Percentiles rank a stretch among this genome's conserved stretches.
phyloP scores from a whole-genome alignment of 2,329 filamentous ascomycete genomes.

The Grosmannia huntii region DNA sequence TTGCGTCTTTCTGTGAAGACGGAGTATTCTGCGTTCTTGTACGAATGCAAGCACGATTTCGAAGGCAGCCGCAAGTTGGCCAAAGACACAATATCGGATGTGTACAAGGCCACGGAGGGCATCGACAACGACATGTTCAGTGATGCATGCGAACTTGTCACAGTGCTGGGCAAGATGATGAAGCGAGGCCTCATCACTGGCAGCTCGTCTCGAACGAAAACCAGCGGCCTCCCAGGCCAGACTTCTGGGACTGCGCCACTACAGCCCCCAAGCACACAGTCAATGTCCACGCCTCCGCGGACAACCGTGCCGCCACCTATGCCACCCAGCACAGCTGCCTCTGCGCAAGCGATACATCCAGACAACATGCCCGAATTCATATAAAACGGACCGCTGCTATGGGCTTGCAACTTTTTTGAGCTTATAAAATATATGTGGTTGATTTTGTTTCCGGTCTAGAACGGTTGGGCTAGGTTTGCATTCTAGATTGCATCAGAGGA shows the following conservation, averaged over 20 bases:
- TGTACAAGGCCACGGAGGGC: conserved; percentile 80
- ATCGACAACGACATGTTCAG: conserved; percentile 94
- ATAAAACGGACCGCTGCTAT: background rate
- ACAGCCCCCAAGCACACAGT: background rate
- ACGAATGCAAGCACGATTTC: conserved; percentile 79
- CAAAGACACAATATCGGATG: conserved; percentile 72
- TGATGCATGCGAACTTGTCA: conserved; percentile 80
- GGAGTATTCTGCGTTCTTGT: conserved; percentile 85
- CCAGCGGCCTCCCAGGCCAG: background rate
- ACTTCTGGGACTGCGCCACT: background rate
- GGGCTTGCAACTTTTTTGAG: background rate
- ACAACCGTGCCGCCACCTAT: background rate
- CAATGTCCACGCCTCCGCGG: background rate
- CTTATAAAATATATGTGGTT: background rate
- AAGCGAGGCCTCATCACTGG: conserved; percentile 7
- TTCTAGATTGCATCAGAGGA: background rate
- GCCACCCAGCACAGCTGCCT: background rate
- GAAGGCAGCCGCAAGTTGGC: conserved; percentile 66
- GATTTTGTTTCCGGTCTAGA: background rate
- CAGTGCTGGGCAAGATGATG: conserved; percentile 78
- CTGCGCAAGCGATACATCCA: background rate
- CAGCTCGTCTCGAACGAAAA: conserved; percentile 1
- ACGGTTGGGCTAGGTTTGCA: background rate
- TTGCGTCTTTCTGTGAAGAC: conserved; percentile 80
- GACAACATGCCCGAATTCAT: conserved; percentile 12